Evolutionary conservation across 2,329 filamentous ascomycete genomes (phyloP).

Genomic region (Gaeumannomyces sp.): DNA sequence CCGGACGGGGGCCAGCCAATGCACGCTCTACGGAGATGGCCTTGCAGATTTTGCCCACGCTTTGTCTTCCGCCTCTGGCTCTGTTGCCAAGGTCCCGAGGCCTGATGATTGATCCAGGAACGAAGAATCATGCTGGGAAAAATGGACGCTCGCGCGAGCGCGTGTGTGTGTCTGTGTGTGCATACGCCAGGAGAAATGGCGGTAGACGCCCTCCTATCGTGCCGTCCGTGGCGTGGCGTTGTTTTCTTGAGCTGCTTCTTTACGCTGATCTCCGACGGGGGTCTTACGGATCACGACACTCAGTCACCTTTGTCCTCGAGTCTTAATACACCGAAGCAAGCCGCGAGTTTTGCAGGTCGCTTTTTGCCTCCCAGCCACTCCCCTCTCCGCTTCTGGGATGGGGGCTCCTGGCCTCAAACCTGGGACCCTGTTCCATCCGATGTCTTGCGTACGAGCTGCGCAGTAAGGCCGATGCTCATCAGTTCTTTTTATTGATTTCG

Average conservation of each 20-base stretch:
- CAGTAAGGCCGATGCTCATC: background rate
- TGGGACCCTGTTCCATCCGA: background rate
- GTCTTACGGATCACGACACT: background rate
- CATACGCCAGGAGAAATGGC: no score
- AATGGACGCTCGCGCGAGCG: no score
- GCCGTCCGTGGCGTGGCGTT: no score
- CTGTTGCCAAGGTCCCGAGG: background rate
- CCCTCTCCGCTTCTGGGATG: background rate
- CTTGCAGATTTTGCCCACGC: background rate
- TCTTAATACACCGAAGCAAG: background rate
- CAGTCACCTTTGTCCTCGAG: background rate
- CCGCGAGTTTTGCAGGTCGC: background rate
- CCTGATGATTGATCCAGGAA: background rate
- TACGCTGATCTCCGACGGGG: background rate
- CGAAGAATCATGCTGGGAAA: background rate
- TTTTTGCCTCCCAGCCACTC: background rate
- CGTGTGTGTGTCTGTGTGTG: background rate
- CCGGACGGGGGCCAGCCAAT: background rate
- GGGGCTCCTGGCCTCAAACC: background rate
- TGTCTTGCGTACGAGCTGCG: background rate
- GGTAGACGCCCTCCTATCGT: no score
- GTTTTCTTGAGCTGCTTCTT: background rate
- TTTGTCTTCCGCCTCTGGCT: background rate
- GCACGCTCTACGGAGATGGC: background rate
- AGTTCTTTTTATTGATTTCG: background rate